Conservation (phyloP, 2,329 filamentous ascomycete genomes). For the Calonectria multiphialidica region DNA sequence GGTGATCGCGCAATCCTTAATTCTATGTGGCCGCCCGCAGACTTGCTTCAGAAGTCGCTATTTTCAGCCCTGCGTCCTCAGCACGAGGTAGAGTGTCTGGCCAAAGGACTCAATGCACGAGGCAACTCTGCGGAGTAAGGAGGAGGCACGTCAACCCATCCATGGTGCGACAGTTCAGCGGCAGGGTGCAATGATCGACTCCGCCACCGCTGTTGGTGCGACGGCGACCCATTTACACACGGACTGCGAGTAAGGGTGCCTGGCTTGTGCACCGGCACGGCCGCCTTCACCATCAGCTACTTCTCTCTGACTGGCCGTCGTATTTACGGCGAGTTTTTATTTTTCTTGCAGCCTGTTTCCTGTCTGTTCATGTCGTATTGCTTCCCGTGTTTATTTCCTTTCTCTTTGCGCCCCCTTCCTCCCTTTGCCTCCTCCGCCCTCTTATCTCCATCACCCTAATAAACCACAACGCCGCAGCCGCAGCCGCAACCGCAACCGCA, state of each 20-base stretch:
- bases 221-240: background rate
- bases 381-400: background rate
- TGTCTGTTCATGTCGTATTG: background rate
- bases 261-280: constrained; percentile 14
- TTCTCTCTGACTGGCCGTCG: background rate
- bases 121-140: background rate
- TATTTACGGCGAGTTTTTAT: background rate
- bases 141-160: constrained; percentile 5
- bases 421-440: background rate
- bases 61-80: constrained; percentile 6
- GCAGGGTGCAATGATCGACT: background rate
- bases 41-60: background rate
- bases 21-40: background rate
- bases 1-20: background rate
- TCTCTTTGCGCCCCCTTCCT: background rate
- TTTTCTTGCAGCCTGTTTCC: background rate
- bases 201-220: constrained; percentile 15
- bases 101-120: background rate
- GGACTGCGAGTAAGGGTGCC: background rate
- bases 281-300: background rate
- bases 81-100: background rate
- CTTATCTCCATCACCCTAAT: background rate
- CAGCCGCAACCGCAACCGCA: background rate
- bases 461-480: too few relatives aligned
- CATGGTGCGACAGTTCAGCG: constrained; percentile 13